Conservation (phyloP, 306 rosid species). For the Prunus armeniaca region DNA sequence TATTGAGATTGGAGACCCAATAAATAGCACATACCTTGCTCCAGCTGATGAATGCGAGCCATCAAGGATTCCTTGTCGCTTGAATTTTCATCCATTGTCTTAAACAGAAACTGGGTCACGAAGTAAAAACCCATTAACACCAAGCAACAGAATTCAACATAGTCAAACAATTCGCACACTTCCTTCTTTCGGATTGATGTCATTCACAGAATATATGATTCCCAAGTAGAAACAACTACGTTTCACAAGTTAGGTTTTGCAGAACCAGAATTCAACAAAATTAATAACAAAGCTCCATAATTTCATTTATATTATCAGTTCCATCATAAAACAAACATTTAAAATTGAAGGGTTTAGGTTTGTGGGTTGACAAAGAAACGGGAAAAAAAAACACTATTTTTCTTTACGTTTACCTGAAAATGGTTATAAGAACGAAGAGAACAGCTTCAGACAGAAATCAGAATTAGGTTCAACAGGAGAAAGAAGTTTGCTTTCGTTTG, state of each 20-base stretch:
- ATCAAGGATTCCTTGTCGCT: constrained; percentile 38
- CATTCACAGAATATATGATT: neutral
- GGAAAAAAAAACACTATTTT: neutral
- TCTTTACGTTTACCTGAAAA: constrained; percentile 1
- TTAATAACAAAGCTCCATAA: neutral
- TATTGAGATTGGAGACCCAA: neutral
- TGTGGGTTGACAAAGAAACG: neutral
- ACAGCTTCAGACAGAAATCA: neutral
- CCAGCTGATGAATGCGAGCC: constrained; percentile 69
- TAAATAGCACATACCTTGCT: constrained; percentile 50
- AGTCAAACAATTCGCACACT: neutral
- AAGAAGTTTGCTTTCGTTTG: neutral
- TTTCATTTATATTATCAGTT: neutral
- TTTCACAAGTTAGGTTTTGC: constrained; percentile 4
- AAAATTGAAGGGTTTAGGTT: neutral
- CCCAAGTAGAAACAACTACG: neutral
- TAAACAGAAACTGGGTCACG: constrained; percentile 13
- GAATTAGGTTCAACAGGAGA: neutral
- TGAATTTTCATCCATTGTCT: constrained; percentile 30
- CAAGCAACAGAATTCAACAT: neutral
- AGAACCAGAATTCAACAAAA: neutral
- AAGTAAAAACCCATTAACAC: neutral
- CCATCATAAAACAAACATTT: neutral
- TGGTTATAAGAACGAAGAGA: neutral
- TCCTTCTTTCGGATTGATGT: neutral